These are phyloP conservation scores for Eucalyptus erythrocorys DNA, from an alignment of 345 rosid species.

Conservation along the genomic window DNA sequence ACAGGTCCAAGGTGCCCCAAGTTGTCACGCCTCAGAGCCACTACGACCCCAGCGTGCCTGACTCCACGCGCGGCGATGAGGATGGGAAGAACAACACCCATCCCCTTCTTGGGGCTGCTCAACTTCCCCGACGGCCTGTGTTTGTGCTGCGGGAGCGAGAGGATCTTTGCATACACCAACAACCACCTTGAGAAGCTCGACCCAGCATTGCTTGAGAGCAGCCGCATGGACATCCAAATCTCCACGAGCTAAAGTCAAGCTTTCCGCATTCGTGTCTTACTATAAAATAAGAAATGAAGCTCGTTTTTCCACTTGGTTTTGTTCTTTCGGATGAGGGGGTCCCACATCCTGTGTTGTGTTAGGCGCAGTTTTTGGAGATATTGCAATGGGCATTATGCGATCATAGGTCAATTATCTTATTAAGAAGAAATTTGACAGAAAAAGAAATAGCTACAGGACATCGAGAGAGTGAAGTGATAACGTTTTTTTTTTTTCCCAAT, in stretches of 20 bases:
- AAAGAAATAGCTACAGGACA: too few relatives aligned
- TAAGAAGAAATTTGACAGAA: neutral
- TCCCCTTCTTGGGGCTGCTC: neutral
- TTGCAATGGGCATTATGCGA: neutral
- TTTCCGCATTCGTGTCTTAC: neutral
- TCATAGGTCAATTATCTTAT: neutral
- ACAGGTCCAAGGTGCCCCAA: neutral
- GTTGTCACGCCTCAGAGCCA: neutral
- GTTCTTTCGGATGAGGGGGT: neutral
- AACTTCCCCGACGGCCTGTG: too few relatives aligned
- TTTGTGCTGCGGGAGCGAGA: too few relatives aligned
- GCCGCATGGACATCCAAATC: neutral
- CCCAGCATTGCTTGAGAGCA: neutral
- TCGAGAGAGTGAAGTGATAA: neutral
- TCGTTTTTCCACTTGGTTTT: neutral
- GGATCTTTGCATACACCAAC: too few relatives aligned
- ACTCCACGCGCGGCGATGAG: neutral
- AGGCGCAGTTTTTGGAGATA: neutral
- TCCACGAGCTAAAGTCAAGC: neutral
- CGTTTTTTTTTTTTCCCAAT: rapidly evolving
- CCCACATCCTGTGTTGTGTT: neutral
- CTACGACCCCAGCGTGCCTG: neutral
- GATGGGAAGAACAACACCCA: neutral
- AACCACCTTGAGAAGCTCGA: too few relatives aligned
- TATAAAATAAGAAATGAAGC: neutral